These are phyloP conservation scores for Mycosphaerella sp. DNA, from an alignment of 2,329 filamentous ascomycete species.

Conservation along the genomic window DNA sequence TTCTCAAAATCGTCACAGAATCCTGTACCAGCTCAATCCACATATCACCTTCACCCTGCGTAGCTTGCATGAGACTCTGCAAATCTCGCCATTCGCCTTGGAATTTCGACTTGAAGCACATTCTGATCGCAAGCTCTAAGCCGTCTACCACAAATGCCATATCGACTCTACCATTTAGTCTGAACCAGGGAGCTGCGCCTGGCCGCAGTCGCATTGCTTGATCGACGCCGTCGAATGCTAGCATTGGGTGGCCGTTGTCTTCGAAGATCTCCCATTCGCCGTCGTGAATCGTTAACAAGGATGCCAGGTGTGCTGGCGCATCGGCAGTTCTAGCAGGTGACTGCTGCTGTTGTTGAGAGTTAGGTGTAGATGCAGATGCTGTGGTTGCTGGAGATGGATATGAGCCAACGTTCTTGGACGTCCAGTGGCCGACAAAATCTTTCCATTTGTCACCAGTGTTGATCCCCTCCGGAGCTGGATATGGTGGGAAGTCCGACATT, in stretches of 20 bases:
- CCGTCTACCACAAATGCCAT: slow-evolving; percentile 14
- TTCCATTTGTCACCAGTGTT: slow-evolving; percentile 4
- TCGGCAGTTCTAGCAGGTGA: background rate
- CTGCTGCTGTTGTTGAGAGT: background rate
- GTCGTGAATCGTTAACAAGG: background rate
- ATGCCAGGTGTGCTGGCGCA: background rate
- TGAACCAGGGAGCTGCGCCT: background rate
- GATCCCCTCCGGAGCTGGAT: slow-evolving; percentile 8
- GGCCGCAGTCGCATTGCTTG: slow-evolving; percentile 3
- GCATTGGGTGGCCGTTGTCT: slow-evolving; percentile 5
- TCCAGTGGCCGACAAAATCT: slow-evolving; percentile 12
- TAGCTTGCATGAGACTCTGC: background rate
- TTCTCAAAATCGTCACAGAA: background rate
- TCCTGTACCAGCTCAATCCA: slow-evolving; percentile 14
- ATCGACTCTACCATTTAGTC: background rate
- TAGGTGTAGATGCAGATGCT: background rate
- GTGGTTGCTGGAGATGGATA: background rate
- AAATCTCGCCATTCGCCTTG: background rate
- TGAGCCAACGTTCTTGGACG: background rate
- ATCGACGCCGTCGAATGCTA: slow-evolving; percentile 10
- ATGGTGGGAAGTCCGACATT: slow-evolving; percentile 10
- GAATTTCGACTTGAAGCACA: slow-evolving; percentile 5
- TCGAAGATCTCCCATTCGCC: slow-evolving; percentile 11
- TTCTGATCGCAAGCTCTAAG: slow-evolving; percentile 11
- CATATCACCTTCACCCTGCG: background rate